phyloP scores from a whole-genome alignment of 768 basidiomycete species.

The Strobilomyces dryophilus region DNA sequence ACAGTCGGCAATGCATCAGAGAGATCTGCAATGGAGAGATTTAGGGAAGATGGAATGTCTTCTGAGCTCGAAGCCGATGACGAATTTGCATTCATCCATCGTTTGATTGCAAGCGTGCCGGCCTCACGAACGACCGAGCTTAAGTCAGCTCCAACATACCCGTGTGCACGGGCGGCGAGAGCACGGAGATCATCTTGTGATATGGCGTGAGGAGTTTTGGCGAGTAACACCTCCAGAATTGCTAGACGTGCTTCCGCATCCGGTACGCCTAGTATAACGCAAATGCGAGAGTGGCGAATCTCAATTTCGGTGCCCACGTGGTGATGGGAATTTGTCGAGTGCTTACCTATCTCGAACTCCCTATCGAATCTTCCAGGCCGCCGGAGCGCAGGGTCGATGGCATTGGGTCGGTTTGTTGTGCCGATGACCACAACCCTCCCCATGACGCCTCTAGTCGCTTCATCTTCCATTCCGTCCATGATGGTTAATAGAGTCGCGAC shows the following conservation, averaged over 20 bases:
- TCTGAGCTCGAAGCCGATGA: conserved; percentile 5
- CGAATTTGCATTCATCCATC: conserved; percentile 47
- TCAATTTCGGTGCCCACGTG: background rate
- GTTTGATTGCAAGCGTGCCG: conserved; percentile 87
- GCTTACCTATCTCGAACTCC: conserved; percentile 89
- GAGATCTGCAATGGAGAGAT: conserved; percentile 61
- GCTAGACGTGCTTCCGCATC: conserved; percentile 79
- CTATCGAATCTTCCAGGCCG: conserved; percentile 90
- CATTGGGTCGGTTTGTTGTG: conserved; percentile 93
- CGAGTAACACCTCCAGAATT: conserved; percentile 82
- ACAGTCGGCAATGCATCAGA: conserved; percentile 68
- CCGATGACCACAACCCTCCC: conserved; percentile 89
- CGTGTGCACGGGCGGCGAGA: conserved; percentile 80
- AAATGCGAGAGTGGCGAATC: background rate
- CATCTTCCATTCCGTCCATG: conserved; percentile 82
- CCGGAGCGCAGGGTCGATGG: conserved; percentile 89
- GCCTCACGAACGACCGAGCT: conserved; percentile 90
- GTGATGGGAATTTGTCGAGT: background rate
- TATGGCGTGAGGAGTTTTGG: conserved; percentile 76
- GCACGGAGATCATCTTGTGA: conserved; percentile 52
- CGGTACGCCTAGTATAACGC: conserved; percentile 63
- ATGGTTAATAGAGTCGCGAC: conserved; percentile 93
- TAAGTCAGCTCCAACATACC: conserved; percentile 96
- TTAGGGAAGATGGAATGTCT: conserved; percentile 25
- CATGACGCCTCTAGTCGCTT: conserved; percentile 32